Evolutionary conservation across 2,329 filamentous ascomycete species (phyloP).

Genomic region (Colletotrichum kahawae): DNA sequence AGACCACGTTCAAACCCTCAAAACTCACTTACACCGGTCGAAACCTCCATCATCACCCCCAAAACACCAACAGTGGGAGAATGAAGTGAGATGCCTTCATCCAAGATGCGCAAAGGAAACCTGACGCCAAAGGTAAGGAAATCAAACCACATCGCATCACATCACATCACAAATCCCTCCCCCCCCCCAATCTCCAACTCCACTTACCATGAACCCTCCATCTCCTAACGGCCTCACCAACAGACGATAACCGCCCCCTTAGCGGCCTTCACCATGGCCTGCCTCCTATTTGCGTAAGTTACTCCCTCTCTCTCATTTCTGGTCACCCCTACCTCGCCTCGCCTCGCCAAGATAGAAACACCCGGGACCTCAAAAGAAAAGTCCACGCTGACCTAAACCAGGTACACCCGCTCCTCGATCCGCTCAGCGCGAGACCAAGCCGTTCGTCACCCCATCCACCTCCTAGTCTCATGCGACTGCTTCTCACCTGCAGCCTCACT

Average conservation of each 20-base stretch:
- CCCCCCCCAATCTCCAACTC: neutral
- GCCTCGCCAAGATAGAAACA: neutral
- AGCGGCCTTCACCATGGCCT: conserved; percentile 60
- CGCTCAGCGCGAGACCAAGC: conserved; percentile 39
- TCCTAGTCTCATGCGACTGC: neutral
- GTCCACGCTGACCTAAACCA: conserved; percentile 20
- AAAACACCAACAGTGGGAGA: neutral
- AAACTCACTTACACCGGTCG: neutral
- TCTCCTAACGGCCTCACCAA: neutral
- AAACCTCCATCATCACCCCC: neutral
- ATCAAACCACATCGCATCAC: neutral
- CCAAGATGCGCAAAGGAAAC: conserved; percentile 21
- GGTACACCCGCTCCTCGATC: conserved; percentile 48
- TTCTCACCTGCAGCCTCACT: neutral
- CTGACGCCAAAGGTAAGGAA: conserved; percentile 18
- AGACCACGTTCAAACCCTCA: neutral
- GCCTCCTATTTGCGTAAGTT: conserved; percentile 51
- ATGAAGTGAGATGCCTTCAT: neutral
- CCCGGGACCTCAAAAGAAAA: neutral
- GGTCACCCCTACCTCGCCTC: neutral
- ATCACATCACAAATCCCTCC: neutral
- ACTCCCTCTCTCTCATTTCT: neutral
- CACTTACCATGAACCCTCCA: neutral
- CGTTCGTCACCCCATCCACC: conserved; percentile 24
- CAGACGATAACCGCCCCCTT: conserved; percentile 54